Evolutionary conservation across 2,329 filamentous ascomycete species (phyloP).

Genomic region (Colletotrichum aenigma): DNA sequence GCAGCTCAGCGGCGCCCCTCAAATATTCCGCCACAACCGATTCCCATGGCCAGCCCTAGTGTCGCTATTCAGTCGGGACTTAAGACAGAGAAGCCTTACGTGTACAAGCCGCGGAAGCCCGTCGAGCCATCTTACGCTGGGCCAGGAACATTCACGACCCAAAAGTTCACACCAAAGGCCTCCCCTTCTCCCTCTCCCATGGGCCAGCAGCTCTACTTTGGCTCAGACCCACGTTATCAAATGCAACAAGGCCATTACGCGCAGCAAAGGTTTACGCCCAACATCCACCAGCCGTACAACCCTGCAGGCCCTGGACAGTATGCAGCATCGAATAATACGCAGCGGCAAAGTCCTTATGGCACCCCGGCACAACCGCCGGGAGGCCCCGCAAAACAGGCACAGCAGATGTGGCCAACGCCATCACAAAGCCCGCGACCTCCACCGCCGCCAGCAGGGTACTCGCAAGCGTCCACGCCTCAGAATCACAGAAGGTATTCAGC

Average conservation of each 20-base stretch:
- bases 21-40: slow-evolving; percentile 12
- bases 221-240: slow-evolving; percentile 32
- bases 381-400: background rate
- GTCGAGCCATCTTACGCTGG: slow-evolving; percentile 26
- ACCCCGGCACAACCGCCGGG: slow-evolving; percentile 1
- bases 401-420: slow-evolving; percentile 3
- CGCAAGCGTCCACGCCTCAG: slow-evolving; percentile 5
- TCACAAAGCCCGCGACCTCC: background rate
- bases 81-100: slow-evolving; percentile 53
- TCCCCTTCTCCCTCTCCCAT: slow-evolving; percentile 27
- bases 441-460: background rate
- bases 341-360: background rate
- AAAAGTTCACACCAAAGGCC: slow-evolving; percentile 37
- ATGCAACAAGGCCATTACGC: slow-evolving; percentile 19
- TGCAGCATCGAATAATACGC: background rate
- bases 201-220: slow-evolving; percentile 29
- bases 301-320: background rate
- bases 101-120: slow-evolving; percentile 54
- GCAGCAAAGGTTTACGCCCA: slow-evolving; percentile 28
- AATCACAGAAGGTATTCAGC: slow-evolving; percentile 19
- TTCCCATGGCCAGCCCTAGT: background rate
- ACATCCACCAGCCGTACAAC: background rate
- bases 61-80: background rate
- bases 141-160: slow-evolving; percentile 33
- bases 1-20: slow-evolving; percentile 23